Evolutionary conservation across 495 filamentous ascomycete species (phyloP).

Genomic region (Astrothelium macrocarpum): DNA sequence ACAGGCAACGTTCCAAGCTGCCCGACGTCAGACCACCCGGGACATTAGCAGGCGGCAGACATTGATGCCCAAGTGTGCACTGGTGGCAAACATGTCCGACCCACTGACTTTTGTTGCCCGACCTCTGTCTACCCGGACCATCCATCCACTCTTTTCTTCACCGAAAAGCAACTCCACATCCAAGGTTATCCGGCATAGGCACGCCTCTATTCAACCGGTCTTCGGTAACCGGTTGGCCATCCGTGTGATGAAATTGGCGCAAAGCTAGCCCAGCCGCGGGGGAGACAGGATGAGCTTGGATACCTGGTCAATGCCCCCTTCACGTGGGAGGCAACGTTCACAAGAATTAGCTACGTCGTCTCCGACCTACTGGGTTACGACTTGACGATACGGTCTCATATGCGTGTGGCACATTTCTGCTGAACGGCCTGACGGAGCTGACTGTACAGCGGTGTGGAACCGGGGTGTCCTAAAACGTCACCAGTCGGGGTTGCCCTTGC

Average conservation of each 20-base stretch:
- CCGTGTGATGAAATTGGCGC: no score
- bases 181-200: no score
- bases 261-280: background rate
- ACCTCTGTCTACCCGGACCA: background rate
- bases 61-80: background rate
- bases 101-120: background rate
- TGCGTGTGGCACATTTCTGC: background rate
- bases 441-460: background rate
- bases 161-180: background rate
- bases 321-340: background rate
- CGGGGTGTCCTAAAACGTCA: background rate
- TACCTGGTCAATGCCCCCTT: background rate
- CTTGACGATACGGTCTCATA: background rate
- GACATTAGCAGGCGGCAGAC: background rate
- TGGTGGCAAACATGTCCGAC: background rate
- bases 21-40: background rate
- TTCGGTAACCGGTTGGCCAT: no score
- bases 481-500: slow-evolving; percentile 4
- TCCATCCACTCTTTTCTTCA: background rate
- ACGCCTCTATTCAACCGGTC: no score
- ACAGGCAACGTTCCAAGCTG: background rate
- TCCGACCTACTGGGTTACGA: background rate
- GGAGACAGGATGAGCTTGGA: background rate
- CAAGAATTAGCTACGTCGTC: background rate
- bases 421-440: background rate